These are phyloP conservation scores for Puccinellia tenuiflora DNA, from an alignment of 176 grass and related monocot genomes.

Conservation along the genomic window DNA sequence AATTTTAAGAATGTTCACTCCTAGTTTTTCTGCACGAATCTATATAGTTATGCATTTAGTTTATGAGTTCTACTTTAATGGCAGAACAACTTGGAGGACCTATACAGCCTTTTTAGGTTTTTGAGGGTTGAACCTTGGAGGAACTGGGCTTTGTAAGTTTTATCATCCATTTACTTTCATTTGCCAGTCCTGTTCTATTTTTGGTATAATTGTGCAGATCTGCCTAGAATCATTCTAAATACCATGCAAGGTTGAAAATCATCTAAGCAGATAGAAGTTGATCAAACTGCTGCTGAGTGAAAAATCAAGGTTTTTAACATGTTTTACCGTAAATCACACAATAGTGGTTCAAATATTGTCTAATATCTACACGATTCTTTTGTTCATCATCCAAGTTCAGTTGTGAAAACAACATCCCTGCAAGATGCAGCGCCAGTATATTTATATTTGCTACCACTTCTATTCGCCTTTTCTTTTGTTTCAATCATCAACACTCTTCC, in stretches of 20 bases:
- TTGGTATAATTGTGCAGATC: neutral
- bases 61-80: slow-evolving; percentile 28
- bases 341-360: neutral
- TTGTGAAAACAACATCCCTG: neutral
- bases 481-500: neutral
- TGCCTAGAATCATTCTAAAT: neutral
- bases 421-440: slow-evolving; percentile 2
- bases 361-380: slow-evolving; percentile 5
- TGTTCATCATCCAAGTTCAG: neutral
- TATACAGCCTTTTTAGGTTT: slow-evolving; percentile 95
- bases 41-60: slow-evolving; percentile 16
- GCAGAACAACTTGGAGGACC: slow-evolving; percentile 93
- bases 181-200: neutral
- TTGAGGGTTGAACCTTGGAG: slow-evolving; percentile 91
- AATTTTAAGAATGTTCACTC: neutral
- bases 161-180: slow-evolving; percentile 16
- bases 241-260: neutral
- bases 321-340: neutral
- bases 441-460: neutral
- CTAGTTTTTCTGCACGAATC: slow-evolving; percentile 18
- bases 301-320: neutral
- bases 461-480: neutral
- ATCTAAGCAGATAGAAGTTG: neutral
- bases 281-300: neutral
- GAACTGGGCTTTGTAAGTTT: slow-evolving; percentile 82